phyloP scores from a whole-genome alignment of 2,329 filamentous ascomycete species.

The Dichotomopilus funicola region DNA sequence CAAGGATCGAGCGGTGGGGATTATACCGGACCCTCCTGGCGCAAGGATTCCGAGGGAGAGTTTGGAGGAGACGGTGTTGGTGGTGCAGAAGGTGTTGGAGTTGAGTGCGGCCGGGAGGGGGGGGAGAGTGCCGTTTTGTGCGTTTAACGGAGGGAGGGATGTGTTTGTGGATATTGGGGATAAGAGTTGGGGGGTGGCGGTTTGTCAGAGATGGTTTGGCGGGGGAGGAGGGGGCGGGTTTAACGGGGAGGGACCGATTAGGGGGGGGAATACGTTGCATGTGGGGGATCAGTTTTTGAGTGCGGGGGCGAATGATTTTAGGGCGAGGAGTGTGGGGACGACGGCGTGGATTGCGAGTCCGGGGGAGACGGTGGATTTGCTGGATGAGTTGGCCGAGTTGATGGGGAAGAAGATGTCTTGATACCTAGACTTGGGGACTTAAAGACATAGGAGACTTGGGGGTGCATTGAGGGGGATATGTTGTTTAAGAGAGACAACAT shows the following conservation, averaged over 20 bases:
- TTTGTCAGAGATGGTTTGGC: constrained; percentile 84
- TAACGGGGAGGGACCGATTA: constrained; percentile 39
- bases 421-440: neutral
- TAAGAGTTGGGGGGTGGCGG: constrained; percentile 90
- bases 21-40: constrained; percentile 58
- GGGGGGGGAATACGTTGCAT: constrained; percentile 75
- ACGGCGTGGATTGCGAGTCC: constrained; percentile 97
- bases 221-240: constrained; percentile 39
- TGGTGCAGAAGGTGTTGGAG: constrained; percentile 88
- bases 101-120: constrained; percentile 60
- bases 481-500: neutral
- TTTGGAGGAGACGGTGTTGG: constrained; percentile 90
- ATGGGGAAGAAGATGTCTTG: constrained; percentile 40
- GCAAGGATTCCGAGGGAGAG: constrained; percentile 75
- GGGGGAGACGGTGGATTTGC: constrained; percentile 76
- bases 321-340: constrained; percentile 82
- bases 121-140: constrained; percentile 73
- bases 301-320: constrained; percentile 95
- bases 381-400: constrained; percentile 71
- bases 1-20: constrained; percentile 81
- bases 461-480: neutral
- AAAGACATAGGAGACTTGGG: neutral
- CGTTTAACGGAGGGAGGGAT: constrained; percentile 96
- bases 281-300: constrained; percentile 96
- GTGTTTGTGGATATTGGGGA: constrained; percentile 98